Conservation (phyloP, 2,329 filamentous ascomycete species). For the Lecanicillium sp. region DNA sequence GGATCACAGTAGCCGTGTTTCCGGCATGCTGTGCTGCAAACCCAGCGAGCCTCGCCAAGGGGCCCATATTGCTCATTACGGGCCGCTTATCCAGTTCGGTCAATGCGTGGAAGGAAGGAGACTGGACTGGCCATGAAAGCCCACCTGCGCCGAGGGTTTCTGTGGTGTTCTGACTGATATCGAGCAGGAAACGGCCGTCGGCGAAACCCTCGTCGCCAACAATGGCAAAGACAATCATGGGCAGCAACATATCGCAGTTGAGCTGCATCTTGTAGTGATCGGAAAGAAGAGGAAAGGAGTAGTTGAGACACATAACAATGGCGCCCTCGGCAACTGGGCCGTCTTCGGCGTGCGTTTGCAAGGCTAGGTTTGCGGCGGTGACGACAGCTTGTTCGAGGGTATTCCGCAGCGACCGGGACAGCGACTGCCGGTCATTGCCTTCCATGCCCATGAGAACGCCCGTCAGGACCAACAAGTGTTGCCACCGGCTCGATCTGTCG, state of each 20-base stretch:
- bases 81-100: slow-evolving; percentile 51
- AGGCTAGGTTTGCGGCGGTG: slow-evolving; percentile 65
- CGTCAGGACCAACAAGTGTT: slow-evolving; percentile 72
- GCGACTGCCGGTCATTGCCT: slow-evolving; percentile 49
- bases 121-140: slow-evolving; percentile 56
- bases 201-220: slow-evolving; percentile 67
- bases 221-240: slow-evolving; percentile 58
- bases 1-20: slow-evolving; percentile 36
- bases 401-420: slow-evolving; percentile 54
- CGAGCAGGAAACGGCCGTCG: slow-evolving; percentile 65
- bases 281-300: slow-evolving; percentile 65
- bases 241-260: slow-evolving; percentile 62
- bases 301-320: slow-evolving; percentile 65
- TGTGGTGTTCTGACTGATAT: slow-evolving; percentile 59
- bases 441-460: slow-evolving; percentile 74
- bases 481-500: slow-evolving; percentile 60
- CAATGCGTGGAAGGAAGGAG: slow-evolving; percentile 52
- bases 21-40: slow-evolving; percentile 52
- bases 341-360: slow-evolving; percentile 39
- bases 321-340: slow-evolving; percentile 35
- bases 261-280: slow-evolving; percentile 49
- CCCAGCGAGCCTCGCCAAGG: slow-evolving; percentile 55
- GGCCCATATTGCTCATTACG: slow-evolving; percentile 57
- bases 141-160: slow-evolving; percentile 26
- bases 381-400: slow-evolving; percentile 68